phyloP scores from a whole-genome alignment of 169 alveolate genomes.

The Plasmodium vinckei region DNA sequence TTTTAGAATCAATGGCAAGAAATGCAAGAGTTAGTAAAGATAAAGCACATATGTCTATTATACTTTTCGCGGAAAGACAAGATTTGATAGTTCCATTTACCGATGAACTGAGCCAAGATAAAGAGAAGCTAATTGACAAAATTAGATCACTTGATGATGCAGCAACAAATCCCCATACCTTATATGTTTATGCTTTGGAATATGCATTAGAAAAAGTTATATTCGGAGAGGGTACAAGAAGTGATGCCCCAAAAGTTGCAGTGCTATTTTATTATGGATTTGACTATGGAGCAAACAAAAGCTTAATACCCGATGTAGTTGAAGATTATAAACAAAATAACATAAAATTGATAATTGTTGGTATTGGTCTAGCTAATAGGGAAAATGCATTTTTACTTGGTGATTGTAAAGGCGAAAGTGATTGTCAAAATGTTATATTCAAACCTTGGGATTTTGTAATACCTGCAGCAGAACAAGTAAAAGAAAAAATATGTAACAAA shows the following conservation, averaged over 20 bases:
- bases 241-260: slow-evolving; percentile 66
- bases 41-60: slow-evolving; percentile 66
- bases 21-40: slow-evolving; percentile 62
- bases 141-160: slow-evolving; percentile 39
- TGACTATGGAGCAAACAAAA: slow-evolving; percentile 69
- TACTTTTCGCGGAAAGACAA: slow-evolving; percentile 31
- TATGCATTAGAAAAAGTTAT: slow-evolving; percentile 57
- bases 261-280: slow-evolving; percentile 68
- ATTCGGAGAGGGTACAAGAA: slow-evolving; percentile 62
- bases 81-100: slow-evolving; percentile 61
- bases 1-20: slow-evolving; percentile 70
- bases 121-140: slow-evolving; percentile 49
- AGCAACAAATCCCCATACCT: slow-evolving; percentile 14
- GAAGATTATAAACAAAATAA: slow-evolving; percentile 41
- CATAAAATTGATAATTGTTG: slow-evolving; percentile 56
- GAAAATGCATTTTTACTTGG: slow-evolving; percentile 70
- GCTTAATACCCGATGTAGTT: slow-evolving; percentile 62
- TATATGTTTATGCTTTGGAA: slow-evolving; percentile 58
- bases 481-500: slow-evolving; percentile 44
- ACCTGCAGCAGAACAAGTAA: slow-evolving; percentile 66
- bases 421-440: slow-evolving; percentile 44
- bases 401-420: slow-evolving; percentile 35
- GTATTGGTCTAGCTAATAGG: slow-evolving; percentile 44
- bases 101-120: slow-evolving; percentile 67
- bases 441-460: slow-evolving; percentile 73